These are phyloP conservation scores for Calonectria pseudoreteaudii DNA, from an alignment of 2,329 filamentous ascomycete genomes.

Conservation along the genomic window DNA sequence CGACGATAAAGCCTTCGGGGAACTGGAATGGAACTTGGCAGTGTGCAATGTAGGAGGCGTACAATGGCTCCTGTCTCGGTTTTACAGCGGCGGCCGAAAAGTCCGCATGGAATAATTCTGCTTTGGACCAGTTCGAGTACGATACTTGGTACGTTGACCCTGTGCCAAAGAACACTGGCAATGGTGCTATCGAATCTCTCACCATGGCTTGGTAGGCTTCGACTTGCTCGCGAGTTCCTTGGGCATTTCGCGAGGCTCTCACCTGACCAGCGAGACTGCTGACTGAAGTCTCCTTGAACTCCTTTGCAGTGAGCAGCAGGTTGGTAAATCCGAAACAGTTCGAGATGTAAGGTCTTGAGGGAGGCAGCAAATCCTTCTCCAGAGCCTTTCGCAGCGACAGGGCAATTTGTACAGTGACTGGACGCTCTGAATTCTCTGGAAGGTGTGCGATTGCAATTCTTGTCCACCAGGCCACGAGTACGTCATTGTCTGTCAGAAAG, in stretches of 20 bases:
- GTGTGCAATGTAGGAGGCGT: constrained; percentile 11
- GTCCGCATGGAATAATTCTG: neutral
- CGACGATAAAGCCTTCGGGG: constrained; percentile 25
- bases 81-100: neutral
- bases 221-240: constrained; percentile 19
- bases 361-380: constrained; percentile 9
- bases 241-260: neutral
- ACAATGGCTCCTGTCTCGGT: neutral
- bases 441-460: constrained; percentile 16
- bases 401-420: constrained; percentile 1
- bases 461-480: constrained; percentile 28
- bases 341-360: neutral
- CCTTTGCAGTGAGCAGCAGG: neutral
- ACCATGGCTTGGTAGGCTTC: constrained; percentile 28
- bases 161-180: constrained; percentile 11
- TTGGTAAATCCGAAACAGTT: constrained; percentile 17
- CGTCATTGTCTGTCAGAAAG: constrained; percentile 27
- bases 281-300: neutral
- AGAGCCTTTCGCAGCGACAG: constrained; percentile 14
- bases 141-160: constrained; percentile 9
- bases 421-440: neutral
- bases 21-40: constrained; percentile 23
- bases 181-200: constrained; percentile 3
- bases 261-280: neutral
- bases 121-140: constrained; percentile 17